Conservation (phyloP, 2,329 filamentous ascomycete genomes). For the Sphaerulina musiva region DNA sequence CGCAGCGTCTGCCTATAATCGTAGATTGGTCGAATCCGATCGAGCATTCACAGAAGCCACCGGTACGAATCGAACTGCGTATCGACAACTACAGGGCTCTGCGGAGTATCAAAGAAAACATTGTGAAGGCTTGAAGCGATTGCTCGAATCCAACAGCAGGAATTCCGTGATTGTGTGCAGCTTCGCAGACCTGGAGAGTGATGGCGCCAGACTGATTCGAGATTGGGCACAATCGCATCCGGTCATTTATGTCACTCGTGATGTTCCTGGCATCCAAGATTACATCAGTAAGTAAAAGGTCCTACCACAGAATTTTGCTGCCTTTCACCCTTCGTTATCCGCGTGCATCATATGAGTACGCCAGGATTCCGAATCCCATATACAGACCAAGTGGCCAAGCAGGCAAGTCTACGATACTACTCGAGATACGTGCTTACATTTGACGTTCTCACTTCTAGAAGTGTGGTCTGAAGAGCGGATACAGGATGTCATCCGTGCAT, state of each 20-base stretch:
- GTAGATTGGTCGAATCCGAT: conserved; percentile 64
- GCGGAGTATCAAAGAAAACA: conserved; percentile 59
- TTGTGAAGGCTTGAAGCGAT: conserved; percentile 53
- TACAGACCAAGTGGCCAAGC: no score
- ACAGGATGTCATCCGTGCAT: conserved; percentile 52
- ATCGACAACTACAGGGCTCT: conserved; percentile 57
- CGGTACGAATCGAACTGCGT: conserved; percentile 56
- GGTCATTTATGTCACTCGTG: conserved; percentile 63
- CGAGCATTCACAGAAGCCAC: conserved; percentile 59
- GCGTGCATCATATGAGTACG: no score
- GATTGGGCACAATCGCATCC: conserved; percentile 60
- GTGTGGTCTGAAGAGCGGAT: conserved; percentile 51
- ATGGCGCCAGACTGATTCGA: conserved; percentile 53
- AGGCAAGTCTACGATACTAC: no score
- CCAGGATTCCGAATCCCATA: no score
- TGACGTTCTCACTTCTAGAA: background rate
- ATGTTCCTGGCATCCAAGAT: conserved; percentile 56
- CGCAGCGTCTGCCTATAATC: conserved; percentile 62
- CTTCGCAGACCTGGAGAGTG: conserved; percentile 60
- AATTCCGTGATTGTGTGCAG: conserved; percentile 66
- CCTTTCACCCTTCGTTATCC: no score
- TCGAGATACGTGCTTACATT: no score
- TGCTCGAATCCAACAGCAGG: conserved; percentile 53
- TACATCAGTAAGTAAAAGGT: conserved; percentile 42
- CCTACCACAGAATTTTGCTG: no score